Percentiles rank a stretch among this genome's conserved stretches.
These are phyloP conservation scores for Blumeria graminis DNA, from an alignment of 2,329 filamentous ascomycete genomes.

Conservation along the genomic window DNA sequence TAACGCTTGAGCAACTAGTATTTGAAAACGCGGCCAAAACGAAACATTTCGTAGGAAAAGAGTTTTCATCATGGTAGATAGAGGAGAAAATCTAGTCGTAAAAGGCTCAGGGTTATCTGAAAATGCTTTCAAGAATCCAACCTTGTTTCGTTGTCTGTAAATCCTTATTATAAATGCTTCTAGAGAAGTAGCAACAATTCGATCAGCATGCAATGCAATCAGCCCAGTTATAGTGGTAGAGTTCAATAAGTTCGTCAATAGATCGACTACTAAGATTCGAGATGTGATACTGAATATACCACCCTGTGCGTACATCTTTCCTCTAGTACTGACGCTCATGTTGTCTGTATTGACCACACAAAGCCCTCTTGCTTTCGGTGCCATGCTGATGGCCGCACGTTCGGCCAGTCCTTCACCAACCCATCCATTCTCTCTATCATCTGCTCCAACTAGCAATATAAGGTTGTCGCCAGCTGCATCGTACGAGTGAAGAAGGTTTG, in stretches of 20 bases:
- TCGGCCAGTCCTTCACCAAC: slow-evolving; percentile 90
- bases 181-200: slow-evolving; percentile 59
- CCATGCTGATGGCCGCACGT: slow-evolving; percentile 73
- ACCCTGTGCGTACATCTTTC: slow-evolving; percentile 76
- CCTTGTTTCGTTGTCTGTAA: slow-evolving; percentile 84
- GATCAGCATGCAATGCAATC: slow-evolving; percentile 71
- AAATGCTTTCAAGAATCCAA: slow-evolving; percentile 85
- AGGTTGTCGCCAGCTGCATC: slow-evolving; percentile 89
- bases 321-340: slow-evolving; percentile 63
- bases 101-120: slow-evolving; percentile 86
- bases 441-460: slow-evolving; percentile 68
- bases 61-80: slow-evolving; percentile 78
- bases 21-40: slow-evolving; percentile 81
- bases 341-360: slow-evolving; percentile 86
- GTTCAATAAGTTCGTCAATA: slow-evolving; percentile 61
- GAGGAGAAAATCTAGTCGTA: slow-evolving; percentile 62
- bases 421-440: slow-evolving; percentile 88
- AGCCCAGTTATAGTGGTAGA: slow-evolving; percentile 71
- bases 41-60: slow-evolving; percentile 74
- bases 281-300: slow-evolving; percentile 94
- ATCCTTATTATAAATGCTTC: slow-evolving; percentile 91
- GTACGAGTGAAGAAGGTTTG: slow-evolving; percentile 91
- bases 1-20: slow-evolving; percentile 67
- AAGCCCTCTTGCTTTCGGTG: slow-evolving; percentile 59
- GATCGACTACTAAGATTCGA: slow-evolving; percentile 79